phyloP scores from a whole-genome alignment of 331 rosid genomes.

The Dryas integrifolia region DNA sequence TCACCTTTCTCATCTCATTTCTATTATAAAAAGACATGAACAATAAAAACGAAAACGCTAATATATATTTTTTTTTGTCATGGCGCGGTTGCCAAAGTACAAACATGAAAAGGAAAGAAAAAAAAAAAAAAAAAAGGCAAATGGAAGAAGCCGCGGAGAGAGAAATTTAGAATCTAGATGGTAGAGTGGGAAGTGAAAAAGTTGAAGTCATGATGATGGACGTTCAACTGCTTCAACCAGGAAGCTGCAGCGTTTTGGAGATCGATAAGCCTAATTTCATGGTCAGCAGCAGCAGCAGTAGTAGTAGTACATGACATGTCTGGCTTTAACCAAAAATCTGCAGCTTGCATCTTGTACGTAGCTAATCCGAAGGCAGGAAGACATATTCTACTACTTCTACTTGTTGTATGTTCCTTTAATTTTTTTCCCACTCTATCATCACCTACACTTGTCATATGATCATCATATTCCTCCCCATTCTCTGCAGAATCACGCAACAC shows the following conservation, averaged over 20 bases:
- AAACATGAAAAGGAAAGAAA: too few species aligned
- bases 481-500: not conserved
- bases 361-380: conserved; percentile 72
- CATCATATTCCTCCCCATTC: not conserved
- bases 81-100: too few species aligned
- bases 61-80: too few species aligned
- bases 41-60: too few species aligned
- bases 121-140: too few species aligned
- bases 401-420: conserved; percentile 6
- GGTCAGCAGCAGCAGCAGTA: conserved; percentile 16
- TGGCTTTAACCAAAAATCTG: conserved; percentile 55
- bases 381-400: conserved; percentile 11
- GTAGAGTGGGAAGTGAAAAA: conserved; percentile 47
- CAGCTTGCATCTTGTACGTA: conserved; percentile 57
- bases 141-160: too few species aligned
- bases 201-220: conserved; percentile 77
- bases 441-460: conserved; percentile 10
- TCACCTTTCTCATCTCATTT: too few species aligned
- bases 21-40: too few species aligned
- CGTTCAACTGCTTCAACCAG: conserved; percentile 73
- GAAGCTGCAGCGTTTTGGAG: conserved; percentile 67
- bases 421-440: conserved; percentile 21
- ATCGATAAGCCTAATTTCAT: conserved; percentile 32
- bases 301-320: conserved; percentile 12
- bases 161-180: conserved; percentile 20